A percentile compares a stretch with the other conserved stretches of the same genome.
Evolutionary conservation across 805 yeast species (phyloP).

Genomic region (Alloascoidea hylecoeti): DNA sequence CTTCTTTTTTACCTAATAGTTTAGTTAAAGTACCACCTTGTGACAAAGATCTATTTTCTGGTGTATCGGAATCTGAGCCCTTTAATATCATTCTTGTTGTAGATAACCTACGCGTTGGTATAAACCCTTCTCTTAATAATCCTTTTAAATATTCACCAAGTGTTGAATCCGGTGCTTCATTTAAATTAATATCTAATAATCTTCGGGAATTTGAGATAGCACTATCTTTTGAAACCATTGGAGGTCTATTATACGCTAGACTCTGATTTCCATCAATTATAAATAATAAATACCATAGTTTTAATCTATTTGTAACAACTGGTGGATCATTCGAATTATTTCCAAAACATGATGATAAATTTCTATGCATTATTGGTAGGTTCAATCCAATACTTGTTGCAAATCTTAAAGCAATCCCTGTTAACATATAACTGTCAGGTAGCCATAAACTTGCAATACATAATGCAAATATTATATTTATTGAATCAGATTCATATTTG

Average conservation of each 20-base stretch:
- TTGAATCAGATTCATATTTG: slow-evolving; percentile 28
- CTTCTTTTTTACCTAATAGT: slow-evolving; percentile 6
- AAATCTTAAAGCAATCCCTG: slow-evolving; percentile 53
- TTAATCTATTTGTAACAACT: slow-evolving; percentile 30
- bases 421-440: slow-evolving; percentile 47
- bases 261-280: slow-evolving; percentile 60
- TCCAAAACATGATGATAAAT: slow-evolving; percentile 3
- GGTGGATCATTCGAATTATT: slow-evolving; percentile 7
- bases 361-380: slow-evolving; percentile 7
- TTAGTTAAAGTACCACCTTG: slow-evolving; percentile 1
- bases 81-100: slow-evolving; percentile 2
- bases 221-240: slow-evolving; percentile 35
- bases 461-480: slow-evolving; percentile 49
- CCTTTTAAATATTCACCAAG: slow-evolving; percentile 2
- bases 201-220: slow-evolving; percentile 27
- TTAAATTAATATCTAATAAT: slow-evolving; percentile 15
- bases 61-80: background rate
- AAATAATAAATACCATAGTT: slow-evolving; percentile 53
- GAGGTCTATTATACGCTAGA: slow-evolving; percentile 40
- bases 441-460: slow-evolving; percentile 60
- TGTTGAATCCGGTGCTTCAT: slow-evolving; percentile 1
- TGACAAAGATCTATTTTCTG: slow-evolving; percentile 7
- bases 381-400: slow-evolving; percentile 40
- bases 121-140: slow-evolving; percentile 1
- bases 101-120: background rate